These are phyloP conservation scores for Capsicum baccatum DNA, from an alignment of 257 asterid genomes.

Conservation along the genomic window DNA sequence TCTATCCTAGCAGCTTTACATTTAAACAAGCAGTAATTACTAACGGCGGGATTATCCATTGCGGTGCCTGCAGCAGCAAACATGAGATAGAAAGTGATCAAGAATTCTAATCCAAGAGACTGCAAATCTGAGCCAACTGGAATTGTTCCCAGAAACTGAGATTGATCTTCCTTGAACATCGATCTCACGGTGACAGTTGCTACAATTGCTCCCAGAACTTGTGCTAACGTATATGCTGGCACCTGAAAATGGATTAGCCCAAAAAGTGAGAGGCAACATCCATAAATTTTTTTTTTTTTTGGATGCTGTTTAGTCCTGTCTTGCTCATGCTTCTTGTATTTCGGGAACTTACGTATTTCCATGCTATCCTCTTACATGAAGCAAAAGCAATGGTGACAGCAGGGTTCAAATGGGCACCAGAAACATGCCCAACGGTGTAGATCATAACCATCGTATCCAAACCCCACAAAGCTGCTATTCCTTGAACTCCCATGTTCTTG, in stretches of 20 bases:
- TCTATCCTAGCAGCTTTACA: not conserved
- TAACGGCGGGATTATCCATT: constrained; percentile 6
- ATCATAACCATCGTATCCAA: constrained; percentile 27
- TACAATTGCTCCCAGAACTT: constrained; percentile 20
- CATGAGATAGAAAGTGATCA: constrained; percentile 29
- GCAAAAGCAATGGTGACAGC: constrained; percentile 33
- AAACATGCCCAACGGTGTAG: constrained; percentile 26
- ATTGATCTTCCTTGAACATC: constrained; percentile 21
- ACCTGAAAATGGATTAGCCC: constrained; percentile 25
- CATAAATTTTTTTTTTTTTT: not conserved
- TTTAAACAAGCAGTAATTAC: not conserved
- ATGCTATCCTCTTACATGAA: constrained; percentile 4
- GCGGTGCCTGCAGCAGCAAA: not conserved
- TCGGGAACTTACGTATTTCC: constrained; percentile 22
- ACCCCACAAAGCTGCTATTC: constrained; percentile 27
- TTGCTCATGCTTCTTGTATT: not conserved
- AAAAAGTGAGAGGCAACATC: not conserved
- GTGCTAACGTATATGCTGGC: constrained; percentile 25
- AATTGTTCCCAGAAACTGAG: constrained; percentile 26
- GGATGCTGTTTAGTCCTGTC: not conserved
- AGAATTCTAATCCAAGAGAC: constrained; percentile 27
- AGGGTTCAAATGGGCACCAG: constrained; percentile 35
- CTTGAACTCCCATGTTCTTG: not conserved
- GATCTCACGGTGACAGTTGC: constrained; percentile 28
- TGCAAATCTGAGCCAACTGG: constrained; percentile 27